A percentile compares a stretch with the other conserved stretches of the same genome.
Evolutionary conservation across 805 yeast species (phyloP).

Genomic region (Saturnispora sekii): DNA sequence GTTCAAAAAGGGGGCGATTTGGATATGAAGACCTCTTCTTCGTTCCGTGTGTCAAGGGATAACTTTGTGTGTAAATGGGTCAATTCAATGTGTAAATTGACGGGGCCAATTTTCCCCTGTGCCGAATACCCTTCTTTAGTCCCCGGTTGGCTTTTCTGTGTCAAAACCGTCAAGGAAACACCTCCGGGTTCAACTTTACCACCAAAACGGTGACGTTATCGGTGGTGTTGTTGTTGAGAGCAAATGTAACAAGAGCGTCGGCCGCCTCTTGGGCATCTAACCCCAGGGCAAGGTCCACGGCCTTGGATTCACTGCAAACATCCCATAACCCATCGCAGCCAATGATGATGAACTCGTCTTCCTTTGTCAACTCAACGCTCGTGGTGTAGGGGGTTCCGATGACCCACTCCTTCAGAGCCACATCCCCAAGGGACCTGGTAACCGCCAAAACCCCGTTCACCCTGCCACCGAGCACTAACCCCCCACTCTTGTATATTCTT

Average conservation of each 20-base stretch:
- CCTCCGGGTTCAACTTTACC: constrained; percentile 39
- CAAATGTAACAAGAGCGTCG: constrained; percentile 54
- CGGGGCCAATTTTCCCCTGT: too few species aligned
- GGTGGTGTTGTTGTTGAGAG: constrained; percentile 70
- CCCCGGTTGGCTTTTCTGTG: neutral
- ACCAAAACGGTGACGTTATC: constrained; percentile 95
- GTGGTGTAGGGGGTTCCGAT: constrained; percentile 91
- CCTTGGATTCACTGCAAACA: constrained; percentile 75
- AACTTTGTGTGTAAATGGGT: too few species aligned
- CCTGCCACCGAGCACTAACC: constrained; percentile 78
- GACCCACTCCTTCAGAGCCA: constrained; percentile 83
- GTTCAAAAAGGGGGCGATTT: too few species aligned
- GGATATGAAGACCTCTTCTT: too few species aligned
- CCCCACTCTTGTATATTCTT: constrained; percentile 72
- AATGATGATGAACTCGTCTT: constrained; percentile 72
- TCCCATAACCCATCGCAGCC: constrained; percentile 99
- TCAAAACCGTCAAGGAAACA: neutral
- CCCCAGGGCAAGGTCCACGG: constrained; percentile 54
- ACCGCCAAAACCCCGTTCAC: constrained; percentile 96
- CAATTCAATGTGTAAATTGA: too few species aligned
- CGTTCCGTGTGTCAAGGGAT: too few species aligned
- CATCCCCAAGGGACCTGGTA: constrained; percentile 86
- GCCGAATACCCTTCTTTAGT: neutral
- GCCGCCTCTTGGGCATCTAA: constrained; percentile 59
- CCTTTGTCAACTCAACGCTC: constrained; percentile 56